Base-by-base conservation (phyloP, 352 stramenopile genomes). In the Phytophthora fragariaefolia region DNA sequence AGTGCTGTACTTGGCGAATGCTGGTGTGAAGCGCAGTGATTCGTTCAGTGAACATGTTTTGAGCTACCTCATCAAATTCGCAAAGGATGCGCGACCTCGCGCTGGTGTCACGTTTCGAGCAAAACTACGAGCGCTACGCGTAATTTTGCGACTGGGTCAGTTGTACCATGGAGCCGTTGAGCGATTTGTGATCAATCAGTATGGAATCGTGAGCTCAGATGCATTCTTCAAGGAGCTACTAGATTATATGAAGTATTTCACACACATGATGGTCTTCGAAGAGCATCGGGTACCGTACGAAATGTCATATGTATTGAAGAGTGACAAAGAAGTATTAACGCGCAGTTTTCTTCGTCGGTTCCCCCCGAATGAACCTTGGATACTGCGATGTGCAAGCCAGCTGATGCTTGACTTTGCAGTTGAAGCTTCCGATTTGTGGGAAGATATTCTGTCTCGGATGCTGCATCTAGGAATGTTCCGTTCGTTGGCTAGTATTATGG, bases 371-470 rank as follows among this genome's bases (percentile, higher is more conserved):
- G 36, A 65, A 12, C 59, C 68, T 1, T 86, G 76, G 73, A 61
- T 85, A 3, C 20, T 91, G 32, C 66, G 66, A 17, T 80, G 74
- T 43, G 67, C 60, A 6, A 83, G 72, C 26, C 59, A 60, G 38
- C 28, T 88, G 23, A 78, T 89, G 74, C 68, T 91, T 24, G 74
- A 87, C 42, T 91, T 89, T 62, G 63, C 48, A n/a, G 66, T 91
- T 7, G 52, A 74, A 26, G 57, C 76, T 3, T 12, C 46, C 3
- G 70, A 79, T 53, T 56, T 91, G 38, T 91, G 80, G 82, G 71
- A 87, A n/a, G 54, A 42, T 6, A 55, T 89, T 9, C 54, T 91
- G 9, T 51, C 66, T 6, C 73, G 52, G n/a, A 90, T 89, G 80
- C 55, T 57, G 40, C 28, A 60, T n/a, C 47, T 73, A 2, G 52